These are phyloP conservation scores for Trichoderma asperelloides DNA, from an alignment of 495 filamentous ascomycete genomes.

Conservation along the genomic window DNA sequence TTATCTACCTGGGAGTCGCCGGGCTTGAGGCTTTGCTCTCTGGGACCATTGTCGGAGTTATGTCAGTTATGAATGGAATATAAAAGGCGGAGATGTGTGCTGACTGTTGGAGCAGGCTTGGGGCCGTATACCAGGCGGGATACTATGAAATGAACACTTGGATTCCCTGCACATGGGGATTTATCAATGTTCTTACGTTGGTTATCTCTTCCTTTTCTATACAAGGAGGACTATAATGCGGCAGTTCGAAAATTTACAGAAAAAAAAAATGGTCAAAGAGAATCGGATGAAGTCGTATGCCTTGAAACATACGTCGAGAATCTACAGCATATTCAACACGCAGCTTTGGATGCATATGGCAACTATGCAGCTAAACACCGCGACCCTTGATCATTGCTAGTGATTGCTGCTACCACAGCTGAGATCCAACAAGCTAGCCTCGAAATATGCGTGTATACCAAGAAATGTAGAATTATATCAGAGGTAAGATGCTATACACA, in stretches of 20 bases:
- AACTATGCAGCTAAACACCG: not conserved
- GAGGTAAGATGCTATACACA: not conserved
- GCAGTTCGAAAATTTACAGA: not conserved
- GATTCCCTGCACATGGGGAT: slow-evolving; percentile 92
- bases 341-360: not conserved
- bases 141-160: slow-evolving; percentile 94
- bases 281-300: not conserved
- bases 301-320: not conserved
- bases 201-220: slow-evolving; percentile 91
- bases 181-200: slow-evolving; percentile 80
- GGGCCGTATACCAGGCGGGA: slow-evolving; percentile 77
- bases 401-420: not conserved
- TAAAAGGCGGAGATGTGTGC: slow-evolving; percentile 10
- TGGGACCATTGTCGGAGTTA: slow-evolving; percentile 77
- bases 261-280: not conserved
- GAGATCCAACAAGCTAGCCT: not conserved
- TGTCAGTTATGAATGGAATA: slow-evolving; percentile 52
- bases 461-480: too few relatives aligned
- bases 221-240: slow-evolving; percentile 74
- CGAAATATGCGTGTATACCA: not conserved
- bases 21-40: slow-evolving; percentile 77
- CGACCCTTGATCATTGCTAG: not conserved
- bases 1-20: slow-evolving; percentile 65
- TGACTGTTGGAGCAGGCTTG: slow-evolving; percentile 50
- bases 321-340: not conserved